These are phyloP conservation scores for Limnanthes douglasii DNA, from an alignment of 345 rosid genomes.

Conservation along the genomic window DNA sequence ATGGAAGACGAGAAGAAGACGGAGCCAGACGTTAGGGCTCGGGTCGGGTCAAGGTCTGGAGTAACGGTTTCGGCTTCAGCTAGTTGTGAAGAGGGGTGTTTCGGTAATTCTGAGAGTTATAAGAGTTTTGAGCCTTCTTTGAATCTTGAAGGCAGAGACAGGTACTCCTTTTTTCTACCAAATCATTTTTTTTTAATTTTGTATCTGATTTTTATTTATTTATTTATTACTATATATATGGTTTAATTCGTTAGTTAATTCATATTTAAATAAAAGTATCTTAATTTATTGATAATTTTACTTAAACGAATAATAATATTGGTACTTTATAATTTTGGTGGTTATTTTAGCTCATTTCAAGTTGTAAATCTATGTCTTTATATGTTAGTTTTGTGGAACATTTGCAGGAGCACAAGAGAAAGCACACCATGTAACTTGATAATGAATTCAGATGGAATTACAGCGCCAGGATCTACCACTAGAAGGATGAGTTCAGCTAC, in stretches of 20 bases:
- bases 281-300: background rate
- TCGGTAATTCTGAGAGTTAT: constrained; percentile 1
- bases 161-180: constrained; percentile 19
- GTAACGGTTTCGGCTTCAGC: constrained; percentile 8
- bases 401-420: constrained; percentile 40
- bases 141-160: constrained; percentile 30
- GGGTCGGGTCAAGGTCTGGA: constrained; percentile 7
- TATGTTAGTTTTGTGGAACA: background rate
- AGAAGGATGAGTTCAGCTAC: constrained; percentile 11
- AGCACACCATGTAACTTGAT: constrained; percentile 44
- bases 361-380: constrained; percentile 1
- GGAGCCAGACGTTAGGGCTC: constrained; percentile 10
- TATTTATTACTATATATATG: background rate
- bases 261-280: background rate
- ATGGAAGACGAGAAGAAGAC: constrained; percentile 4
- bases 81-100: constrained; percentile 7
- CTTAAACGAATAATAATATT: constrained; percentile 4
- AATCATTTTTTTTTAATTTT: constrained; percentile 5
- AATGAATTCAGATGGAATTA: constrained; percentile 17
- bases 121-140: constrained; percentile 20
- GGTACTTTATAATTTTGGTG: background rate
- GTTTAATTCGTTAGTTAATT: background rate
- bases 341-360: constrained; percentile 2
- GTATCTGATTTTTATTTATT: background rate
- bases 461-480: constrained; percentile 40